Conservation (phyloP, 805 yeast species). For the Metschnikowia anglica region DNA sequence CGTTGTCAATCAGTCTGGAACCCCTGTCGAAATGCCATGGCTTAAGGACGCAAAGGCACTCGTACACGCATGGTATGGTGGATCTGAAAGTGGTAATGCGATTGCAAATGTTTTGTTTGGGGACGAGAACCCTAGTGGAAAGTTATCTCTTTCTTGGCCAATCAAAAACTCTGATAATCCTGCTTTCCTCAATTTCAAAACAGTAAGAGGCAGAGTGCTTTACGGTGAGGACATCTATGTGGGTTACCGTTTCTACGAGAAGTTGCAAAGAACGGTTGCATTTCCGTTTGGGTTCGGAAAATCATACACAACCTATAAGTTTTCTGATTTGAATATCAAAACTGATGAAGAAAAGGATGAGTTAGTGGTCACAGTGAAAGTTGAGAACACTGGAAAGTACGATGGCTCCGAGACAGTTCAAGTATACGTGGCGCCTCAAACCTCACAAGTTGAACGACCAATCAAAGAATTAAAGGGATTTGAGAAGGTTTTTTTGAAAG, state of each 20-base stretch:
- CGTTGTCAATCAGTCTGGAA: conserved; percentile 58
- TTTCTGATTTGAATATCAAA: conserved; percentile 36
- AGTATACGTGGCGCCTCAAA: conserved; percentile 44
- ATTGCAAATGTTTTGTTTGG: conserved; percentile 62
- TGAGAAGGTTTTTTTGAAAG: conserved; percentile 45
- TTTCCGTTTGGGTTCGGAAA: conserved; percentile 66
- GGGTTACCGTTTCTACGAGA: conserved; percentile 63
- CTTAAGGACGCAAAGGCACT: conserved; percentile 39
- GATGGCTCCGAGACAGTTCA: conserved; percentile 59
- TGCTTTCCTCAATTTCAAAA: conserved; percentile 49
- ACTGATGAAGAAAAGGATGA: conserved; percentile 25
- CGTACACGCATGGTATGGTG: conserved; percentile 58
- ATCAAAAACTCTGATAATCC: conserved; percentile 53
- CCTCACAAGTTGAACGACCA: conserved; percentile 49
- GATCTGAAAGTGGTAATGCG: conserved; percentile 57
- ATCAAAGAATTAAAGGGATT: conserved; percentile 61
- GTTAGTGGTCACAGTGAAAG: conserved; percentile 36
- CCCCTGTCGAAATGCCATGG: conserved; percentile 64
- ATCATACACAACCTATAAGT: conserved; percentile 54
- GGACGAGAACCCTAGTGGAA: conserved; percentile 60
- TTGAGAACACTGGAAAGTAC: conserved; percentile 48
- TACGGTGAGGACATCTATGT: conserved; percentile 69
- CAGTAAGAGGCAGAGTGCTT: conserved; percentile 51
- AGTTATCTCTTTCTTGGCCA: conserved; percentile 57
- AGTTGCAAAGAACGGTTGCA: conserved; percentile 44